These are phyloP conservation scores for Fusarium miscanthi DNA, from an alignment of 2,329 filamentous ascomycete genomes.

Conservation along the genomic window DNA sequence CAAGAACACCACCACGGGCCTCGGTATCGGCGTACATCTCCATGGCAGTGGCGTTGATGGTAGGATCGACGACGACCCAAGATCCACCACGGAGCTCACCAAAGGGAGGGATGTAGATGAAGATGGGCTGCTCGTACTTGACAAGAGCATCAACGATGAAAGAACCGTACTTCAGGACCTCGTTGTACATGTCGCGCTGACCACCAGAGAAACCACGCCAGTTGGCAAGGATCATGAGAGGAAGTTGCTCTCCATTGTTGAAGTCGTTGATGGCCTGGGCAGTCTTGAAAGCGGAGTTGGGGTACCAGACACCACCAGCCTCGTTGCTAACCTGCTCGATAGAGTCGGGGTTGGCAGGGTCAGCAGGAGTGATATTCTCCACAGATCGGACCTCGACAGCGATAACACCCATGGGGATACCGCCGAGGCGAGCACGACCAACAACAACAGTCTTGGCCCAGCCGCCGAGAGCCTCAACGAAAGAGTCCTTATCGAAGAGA, in stretches of 20 bases:
- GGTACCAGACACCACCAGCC: slow-evolving; percentile 99
- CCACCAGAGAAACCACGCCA: slow-evolving; percentile 99
- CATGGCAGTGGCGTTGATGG: slow-evolving; percentile 96
- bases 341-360: slow-evolving; percentile 97
- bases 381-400: slow-evolving; percentile 95
- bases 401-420: slow-evolving; percentile 98
- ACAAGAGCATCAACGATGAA: slow-evolving; percentile 99
- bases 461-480: slow-evolving; percentile 94
- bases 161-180: slow-evolving; percentile 98
- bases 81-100: slow-evolving; percentile 98
- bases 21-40: slow-evolving; percentile 99
- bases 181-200: slow-evolving; percentile 99
- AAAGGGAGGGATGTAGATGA: slow-evolving; percentile 97
- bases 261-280: slow-evolving; percentile 99
- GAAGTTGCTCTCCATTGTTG: slow-evolving; percentile 98
- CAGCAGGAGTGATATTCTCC: slow-evolving; percentile 95
- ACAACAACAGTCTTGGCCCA: slow-evolving; percentile 98
- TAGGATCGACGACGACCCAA: slow-evolving; percentile 98
- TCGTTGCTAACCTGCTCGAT: slow-evolving; percentile 95
- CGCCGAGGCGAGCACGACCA: slow-evolving; percentile 93
- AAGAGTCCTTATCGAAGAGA: slow-evolving; percentile 96
- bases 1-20: slow-evolving; percentile 93
- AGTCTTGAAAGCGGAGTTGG: slow-evolving; percentile 99
- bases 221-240: slow-evolving; percentile 98
- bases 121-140: slow-evolving; percentile 98